Evolutionary conservation across 306 rosid species (phyloP).

Genomic region (Pachyrhizus erosus): DNA sequence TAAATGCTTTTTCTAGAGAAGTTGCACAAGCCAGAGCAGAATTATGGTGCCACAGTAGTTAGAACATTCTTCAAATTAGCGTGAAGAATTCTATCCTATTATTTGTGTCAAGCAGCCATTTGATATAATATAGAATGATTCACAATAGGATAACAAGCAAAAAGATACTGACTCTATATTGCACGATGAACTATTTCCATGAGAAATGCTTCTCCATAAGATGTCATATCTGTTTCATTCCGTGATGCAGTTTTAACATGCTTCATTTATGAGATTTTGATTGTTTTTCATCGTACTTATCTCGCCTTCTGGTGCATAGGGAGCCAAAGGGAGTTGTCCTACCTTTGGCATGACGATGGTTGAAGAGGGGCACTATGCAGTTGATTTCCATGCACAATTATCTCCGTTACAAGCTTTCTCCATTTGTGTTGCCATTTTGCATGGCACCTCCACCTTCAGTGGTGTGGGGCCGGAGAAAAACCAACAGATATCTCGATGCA

Average conservation of each 20-base stretch:
- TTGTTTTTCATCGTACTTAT: conserved; percentile 32
- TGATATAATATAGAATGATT: too few species aligned
- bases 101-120: too few species aligned
- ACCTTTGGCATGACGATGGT: conserved; percentile 72
- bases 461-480: conserved; percentile 46
- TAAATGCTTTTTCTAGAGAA: not conserved
- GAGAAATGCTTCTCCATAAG: too few species aligned
- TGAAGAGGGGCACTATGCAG: conserved; percentile 81
- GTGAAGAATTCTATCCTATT: too few species aligned
- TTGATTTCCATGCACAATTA: conserved; percentile 89
- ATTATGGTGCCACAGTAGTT: too few species aligned
- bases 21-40: too few species aligned
- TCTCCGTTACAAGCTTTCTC: conserved; percentile 93
- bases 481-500: conserved; percentile 56
- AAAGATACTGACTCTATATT: not conserved
- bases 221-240: not conserved
- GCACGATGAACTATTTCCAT: not conserved
- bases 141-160: not conserved
- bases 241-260: not conserved
- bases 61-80: too few species aligned
- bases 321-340: conserved; percentile 70
- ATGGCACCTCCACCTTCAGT: conserved; percentile 63
- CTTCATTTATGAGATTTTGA: conserved; percentile 24
- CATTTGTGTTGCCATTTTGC: conserved; percentile 81
- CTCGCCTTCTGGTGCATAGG: conserved; percentile 55